Base-by-base conservation (phyloP, 2,329 filamentous ascomycete genomes). In the Colletotrichum viniferum region DNA sequence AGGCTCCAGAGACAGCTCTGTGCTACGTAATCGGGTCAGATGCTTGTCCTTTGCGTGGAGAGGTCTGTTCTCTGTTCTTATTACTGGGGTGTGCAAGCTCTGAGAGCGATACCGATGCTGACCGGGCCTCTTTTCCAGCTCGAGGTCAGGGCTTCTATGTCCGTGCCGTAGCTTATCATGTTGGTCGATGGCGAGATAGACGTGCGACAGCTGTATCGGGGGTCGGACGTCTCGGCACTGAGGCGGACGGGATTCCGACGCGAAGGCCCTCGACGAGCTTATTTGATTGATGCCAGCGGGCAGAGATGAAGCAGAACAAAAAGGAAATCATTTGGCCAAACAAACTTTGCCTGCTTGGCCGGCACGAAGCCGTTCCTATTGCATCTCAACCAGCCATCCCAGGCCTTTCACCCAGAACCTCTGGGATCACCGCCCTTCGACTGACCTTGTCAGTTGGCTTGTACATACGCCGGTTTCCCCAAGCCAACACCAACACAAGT, bases 151-250 rank as follows among this genome's bases (percentile, higher is more conserved):
- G 68, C 73, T 68, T 32, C 12, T 67, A 28, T 28, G 73, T 75
- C 62, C 34, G 73, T 72, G 73, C 73, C 56, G 69, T 69, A 64
- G 63, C 63, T 76, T 38, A 63, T 68, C 73, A 34, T 48, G 30
- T 66, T 73, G 58, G 34, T 36, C 70, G 73, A 73, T 75, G 34
- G 69, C 64, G 48, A 76, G 32, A 73, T 64, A 69, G 69, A 73
- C 69, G 64, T 75, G 73, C 73, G 63, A 63, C 73, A 73, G 32
- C 69, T 76, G 73, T 76, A 76, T 76, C 69, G 70, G 70, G 24
- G 28, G 64, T 73, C 73, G 73, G 73, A 69, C 73, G 63, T 21
- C 28, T 76, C 73, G 73, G 69, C 63, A 75, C 63, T 63, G 32
- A 43, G 69, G 21, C 69, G 62, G 73, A 66, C 52, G 26, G 56